A percentile compares a stretch with the other conserved stretches of the same genome.
Evolutionary conservation across 169 alveolate species (phyloP).

Genomic region (Nephromyces sp.): DNA sequence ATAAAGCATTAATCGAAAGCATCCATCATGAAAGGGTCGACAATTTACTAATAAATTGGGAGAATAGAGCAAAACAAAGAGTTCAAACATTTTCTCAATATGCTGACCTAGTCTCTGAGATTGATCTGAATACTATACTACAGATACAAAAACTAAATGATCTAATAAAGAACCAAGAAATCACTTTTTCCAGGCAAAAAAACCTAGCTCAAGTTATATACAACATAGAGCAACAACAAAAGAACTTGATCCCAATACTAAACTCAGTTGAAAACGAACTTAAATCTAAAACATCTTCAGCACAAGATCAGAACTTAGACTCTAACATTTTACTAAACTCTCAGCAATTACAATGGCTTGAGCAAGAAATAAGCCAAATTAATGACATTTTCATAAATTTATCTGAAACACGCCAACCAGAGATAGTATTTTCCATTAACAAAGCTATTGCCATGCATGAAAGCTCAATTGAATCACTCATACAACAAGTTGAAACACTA

Average conservation of each 20-base stretch:
- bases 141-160: background rate
- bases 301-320: background rate
- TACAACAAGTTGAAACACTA: background rate
- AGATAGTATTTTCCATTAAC: background rate
- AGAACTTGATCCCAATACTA: background rate
- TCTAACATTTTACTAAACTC: background rate
- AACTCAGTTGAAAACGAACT: background rate
- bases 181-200: background rate
- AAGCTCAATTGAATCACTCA: background rate
- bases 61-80: background rate
- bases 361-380: background rate
- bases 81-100: background rate
- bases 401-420: background rate
- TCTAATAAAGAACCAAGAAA: background rate
- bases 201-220: background rate
- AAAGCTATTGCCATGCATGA: background rate
- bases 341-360: background rate
- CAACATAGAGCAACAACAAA: background rate
- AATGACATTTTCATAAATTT: background rate
- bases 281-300: background rate
- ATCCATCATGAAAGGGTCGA: background rate
- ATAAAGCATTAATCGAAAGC: background rate
- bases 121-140: background rate
- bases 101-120: background rate
- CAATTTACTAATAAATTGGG: background rate